A percentile compares a stretch with the other conserved stretches of the same genome.
Evolutionary conservation across 306 rosid species (phyloP).

Genomic region (Prunus persica): Prunus_persica_NCBIv2 NC_034009.1:5587501-5588000

Average conservation of each 20-base stretch:
- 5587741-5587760: conserved; percentile 57
- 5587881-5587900: conserved; percentile 78
- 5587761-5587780: conserved; percentile 94
- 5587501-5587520: background rate
- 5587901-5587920: conserved; percentile 66
- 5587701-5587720: conserved; percentile 28
- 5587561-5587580: background rate
- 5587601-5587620: background rate
- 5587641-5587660: conserved; percentile 87
- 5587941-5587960: conserved; percentile 81
- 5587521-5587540: background rate
- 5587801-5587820: conserved; percentile 86
- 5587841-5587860: conserved; percentile 86
- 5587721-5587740: conserved; percentile 40
- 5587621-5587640: conserved; percentile 57
- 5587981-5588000: conserved; percentile 37
- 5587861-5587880: conserved; percentile 82
- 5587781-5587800: conserved; percentile 87
- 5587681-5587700: conserved; percentile 42
- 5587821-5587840: conserved; percentile 86
- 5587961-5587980: conserved; percentile 66
- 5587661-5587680: conserved; percentile 69
- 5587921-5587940: conserved; percentile 89
- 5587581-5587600: background rate
- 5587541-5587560: background rate